Base-by-base conservation (phyloP, 441 rosid species). In the Gossypium gossypioides region DNA sequence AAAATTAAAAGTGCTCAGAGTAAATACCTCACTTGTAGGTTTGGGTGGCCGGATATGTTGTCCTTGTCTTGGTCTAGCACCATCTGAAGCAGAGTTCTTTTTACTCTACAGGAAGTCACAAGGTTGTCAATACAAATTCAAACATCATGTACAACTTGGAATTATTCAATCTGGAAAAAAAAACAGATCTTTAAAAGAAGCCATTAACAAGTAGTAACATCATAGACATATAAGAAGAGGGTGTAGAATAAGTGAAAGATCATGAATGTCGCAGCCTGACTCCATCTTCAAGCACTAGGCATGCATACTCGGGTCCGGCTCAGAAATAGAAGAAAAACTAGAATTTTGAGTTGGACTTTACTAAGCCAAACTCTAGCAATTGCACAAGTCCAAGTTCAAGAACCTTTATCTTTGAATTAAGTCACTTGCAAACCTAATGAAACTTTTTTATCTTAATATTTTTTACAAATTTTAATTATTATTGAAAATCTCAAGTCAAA, bases 1-100 rank as follows among this genome's bases (percentile, higher is more conserved):
- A 57, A 60, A 56, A 6, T 16, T 16, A 59, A 40, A 65, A 48
- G 5, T 54, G 74, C 62, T 77, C 22, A 22, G 1, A 0, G 18
- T 27, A 62, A 55, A 48, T 83, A 86, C 96, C 88, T 85, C 86
- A 77, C 78, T 88, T 71, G 76, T 75, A 21, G 78, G 82, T 81
- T 73, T 89, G 60, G 86, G 85, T 27, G 76, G 29, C 68, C 71
- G 83, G 68, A 59, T 73, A 22, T 29, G 62, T 6, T 68, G 80
- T 42, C 82, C 85, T 72, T 71, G 80, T 76, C 78, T 87, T 51
- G 82, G 18, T 50, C 78, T 84, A 8, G 82, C 27, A 63, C 77
- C 54, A 8, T 72, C 74, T 3, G 88, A 76, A 8, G 82, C 60
- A 69, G 83, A 79, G 46, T 77, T 82, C 77, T 84, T 83, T 76